phyloP scores from a whole-genome alignment of 2,329 filamentous ascomycete genomes.

The Cladosporium colombiae region DNA sequence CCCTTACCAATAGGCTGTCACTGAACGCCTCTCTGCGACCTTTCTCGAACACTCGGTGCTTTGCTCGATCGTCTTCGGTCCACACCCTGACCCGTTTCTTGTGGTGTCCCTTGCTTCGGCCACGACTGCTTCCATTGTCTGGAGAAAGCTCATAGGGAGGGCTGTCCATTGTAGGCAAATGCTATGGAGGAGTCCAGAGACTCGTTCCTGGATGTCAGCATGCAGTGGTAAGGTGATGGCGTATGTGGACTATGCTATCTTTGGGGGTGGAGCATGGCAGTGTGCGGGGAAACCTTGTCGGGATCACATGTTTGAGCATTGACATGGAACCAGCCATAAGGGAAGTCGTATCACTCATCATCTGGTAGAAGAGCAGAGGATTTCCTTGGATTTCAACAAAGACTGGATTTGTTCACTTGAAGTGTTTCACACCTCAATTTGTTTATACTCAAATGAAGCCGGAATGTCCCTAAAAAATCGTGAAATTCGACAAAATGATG shows the following conservation, averaged over 20 bases:
- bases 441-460: neutral
- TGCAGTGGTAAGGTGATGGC: neutral
- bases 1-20: slow-evolving; percentile 20
- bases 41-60: slow-evolving; percentile 24
- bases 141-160: slow-evolving; percentile 5
- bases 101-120: slow-evolving; percentile 2
- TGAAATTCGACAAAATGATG: neutral
- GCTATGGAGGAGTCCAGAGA: neutral
- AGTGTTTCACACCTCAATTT: neutral
- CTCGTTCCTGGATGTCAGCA: neutral
- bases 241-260: neutral
- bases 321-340: neutral
- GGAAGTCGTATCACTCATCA: neutral
- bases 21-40: slow-evolving; percentile 24
- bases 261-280: neutral
- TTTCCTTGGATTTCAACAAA: neutral
- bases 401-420: neutral
- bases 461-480: neutral
- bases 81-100: slow-evolving; percentile 17
- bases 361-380: neutral
- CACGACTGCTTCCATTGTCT: slow-evolving; percentile 5
- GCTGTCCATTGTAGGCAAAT: slow-evolving; percentile 1
- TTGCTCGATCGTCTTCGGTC: slow-evolving; percentile 20
- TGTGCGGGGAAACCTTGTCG: neutral
- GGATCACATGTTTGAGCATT: neutral